These are phyloP conservation scores for Rhizopogon vulgaris DNA, from an alignment of 768 basidiomycete species.

Conservation along the genomic window DNA sequence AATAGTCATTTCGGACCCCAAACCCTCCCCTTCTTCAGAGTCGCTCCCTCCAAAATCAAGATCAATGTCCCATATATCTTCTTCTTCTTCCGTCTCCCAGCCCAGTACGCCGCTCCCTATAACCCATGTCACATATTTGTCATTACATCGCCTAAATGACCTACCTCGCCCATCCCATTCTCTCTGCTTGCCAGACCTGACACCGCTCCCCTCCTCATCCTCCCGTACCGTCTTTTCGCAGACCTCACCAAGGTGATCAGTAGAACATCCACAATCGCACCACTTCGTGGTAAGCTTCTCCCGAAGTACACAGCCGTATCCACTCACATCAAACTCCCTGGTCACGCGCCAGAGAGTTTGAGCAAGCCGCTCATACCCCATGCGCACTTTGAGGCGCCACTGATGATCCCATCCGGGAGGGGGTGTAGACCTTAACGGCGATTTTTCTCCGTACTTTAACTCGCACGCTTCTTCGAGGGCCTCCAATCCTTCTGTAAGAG, in stretches of 20 bases:
- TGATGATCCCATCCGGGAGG: conserved; percentile 45
- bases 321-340: conserved; percentile 64
- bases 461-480: conserved; percentile 64
- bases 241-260: conserved; percentile 71
- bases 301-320: conserved; percentile 61
- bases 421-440: conserved; percentile 22
- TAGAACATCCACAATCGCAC: conserved; percentile 80
- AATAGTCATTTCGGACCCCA: conserved; percentile 51
- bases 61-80: conserved; percentile 70
- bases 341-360: conserved; percentile 68
- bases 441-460: conserved; percentile 42
- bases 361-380: conserved; percentile 59
- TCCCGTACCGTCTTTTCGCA: conserved; percentile 68
- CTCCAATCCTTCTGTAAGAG: conserved; percentile 50
- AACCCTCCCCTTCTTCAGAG: conserved; percentile 43
- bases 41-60: conserved; percentile 58
- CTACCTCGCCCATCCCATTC: conserved; percentile 73
- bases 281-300: conserved; percentile 72
- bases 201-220: conserved; percentile 57
- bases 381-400: conserved; percentile 53
- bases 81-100: conserved; percentile 72
- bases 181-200: conserved; percentile 57
- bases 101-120: conserved; percentile 56
- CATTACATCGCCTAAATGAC: not conserved
- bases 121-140: not conserved